Percentiles rank a stretch among this genome's conserved stretches.
Evolutionary conservation across 495 filamentous ascomycete genomes (phyloP).

Genomic region (Penicillium manginii): DNA sequence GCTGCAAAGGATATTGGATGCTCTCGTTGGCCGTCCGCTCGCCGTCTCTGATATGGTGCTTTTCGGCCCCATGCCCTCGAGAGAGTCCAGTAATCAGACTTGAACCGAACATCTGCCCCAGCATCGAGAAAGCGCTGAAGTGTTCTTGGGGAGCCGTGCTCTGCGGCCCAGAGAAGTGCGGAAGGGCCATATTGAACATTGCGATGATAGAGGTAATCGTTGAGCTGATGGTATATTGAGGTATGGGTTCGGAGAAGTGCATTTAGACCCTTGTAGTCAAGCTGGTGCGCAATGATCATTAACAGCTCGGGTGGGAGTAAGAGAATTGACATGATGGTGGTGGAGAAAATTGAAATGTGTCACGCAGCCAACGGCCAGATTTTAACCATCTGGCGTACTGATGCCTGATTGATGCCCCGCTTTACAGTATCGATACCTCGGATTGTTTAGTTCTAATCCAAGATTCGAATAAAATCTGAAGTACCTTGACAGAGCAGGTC

Average conservation of each 20-base stretch:
- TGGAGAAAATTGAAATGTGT: no score
- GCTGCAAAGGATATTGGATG: neutral
- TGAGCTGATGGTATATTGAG: neutral
- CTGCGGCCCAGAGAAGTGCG: neutral
- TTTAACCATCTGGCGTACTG: no score
- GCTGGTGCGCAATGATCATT: neutral
- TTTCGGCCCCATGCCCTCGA: neutral
- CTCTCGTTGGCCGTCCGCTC: neutral
- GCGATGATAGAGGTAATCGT: neutral
- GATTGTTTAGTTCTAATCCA: no score
- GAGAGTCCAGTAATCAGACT: neutral
- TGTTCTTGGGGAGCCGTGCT: neutral
- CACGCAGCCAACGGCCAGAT: no score
- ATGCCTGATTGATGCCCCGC: no score
- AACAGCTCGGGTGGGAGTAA: neutral
- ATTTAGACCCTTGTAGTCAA: neutral
- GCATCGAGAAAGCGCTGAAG: neutral
- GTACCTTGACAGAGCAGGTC: neutral
- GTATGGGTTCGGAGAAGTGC: neutral
- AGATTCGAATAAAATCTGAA: no score
- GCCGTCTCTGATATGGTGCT: neutral
- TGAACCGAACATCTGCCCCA: neutral
- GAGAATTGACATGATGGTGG: neutral
- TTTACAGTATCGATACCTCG: no score
- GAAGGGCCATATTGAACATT: neutral